phyloP scores from a whole-genome alignment of 352 stramenopile genomes.

The Phytophthora niederhauseri region DNA sequence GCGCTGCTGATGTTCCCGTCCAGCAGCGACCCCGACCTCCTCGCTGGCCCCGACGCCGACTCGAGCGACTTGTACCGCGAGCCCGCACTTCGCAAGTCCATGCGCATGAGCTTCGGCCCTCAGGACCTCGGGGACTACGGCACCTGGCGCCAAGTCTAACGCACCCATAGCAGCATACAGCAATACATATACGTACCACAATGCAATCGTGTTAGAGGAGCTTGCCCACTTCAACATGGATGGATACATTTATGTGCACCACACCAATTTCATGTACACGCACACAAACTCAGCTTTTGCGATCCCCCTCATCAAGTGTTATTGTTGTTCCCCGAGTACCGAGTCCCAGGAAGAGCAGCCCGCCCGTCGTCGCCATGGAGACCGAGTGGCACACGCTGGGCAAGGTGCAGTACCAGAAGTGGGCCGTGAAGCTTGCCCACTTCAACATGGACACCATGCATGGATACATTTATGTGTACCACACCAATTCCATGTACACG shows the following conservation, averaged over 20 bases:
- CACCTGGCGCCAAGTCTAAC: constrained; percentile 47
- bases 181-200: constrained; percentile 3
- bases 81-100: constrained; percentile 59
- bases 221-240: no score
- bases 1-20: constrained; percentile 45
- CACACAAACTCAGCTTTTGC: no score
- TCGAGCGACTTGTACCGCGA: constrained; percentile 80
- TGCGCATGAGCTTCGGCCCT: constrained; percentile 51
- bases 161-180: background rate
- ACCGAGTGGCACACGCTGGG: constrained; percentile 86
- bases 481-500: background rate
- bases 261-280: no score
- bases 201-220: no score
- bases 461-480: background rate
- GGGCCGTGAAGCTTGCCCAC: constrained; percentile 39
- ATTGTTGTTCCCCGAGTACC: no score
- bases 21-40: constrained; percentile 38
- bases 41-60: constrained; percentile 37
- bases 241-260: no score
- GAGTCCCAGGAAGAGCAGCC: background rate
- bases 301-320: no score
- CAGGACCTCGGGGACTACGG: constrained; percentile 51
- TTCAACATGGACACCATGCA: no score
- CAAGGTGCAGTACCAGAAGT: constrained; percentile 90
- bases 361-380: constrained; percentile 54